Evolutionary conservation across 768 basidiomycete species (phyloP), one percentile per base, ranked within the genome.

Genomic region (Termitomyces sp.): DNA sequence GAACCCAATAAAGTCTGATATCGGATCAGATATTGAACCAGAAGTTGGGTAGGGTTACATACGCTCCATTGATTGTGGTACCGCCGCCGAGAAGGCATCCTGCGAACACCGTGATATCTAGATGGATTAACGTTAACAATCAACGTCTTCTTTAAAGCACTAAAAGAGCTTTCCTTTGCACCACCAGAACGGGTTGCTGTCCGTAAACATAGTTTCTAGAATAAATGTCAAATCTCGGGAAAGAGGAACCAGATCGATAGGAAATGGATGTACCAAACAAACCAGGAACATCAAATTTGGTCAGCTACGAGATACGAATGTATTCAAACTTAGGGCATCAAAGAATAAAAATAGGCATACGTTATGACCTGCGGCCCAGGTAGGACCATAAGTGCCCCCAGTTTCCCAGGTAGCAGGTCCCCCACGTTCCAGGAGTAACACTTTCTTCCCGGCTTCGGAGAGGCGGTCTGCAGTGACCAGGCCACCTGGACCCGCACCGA

Each of bases 241-340:
- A 8, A 12, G 1, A 9, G 17, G 0, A 15, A 37, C 37, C 30
- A n/a, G 4, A 1, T 33, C 14, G 12, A 35, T 14, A 17, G 15
- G 23, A 11, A 50, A 33, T 2, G 12, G n/a, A 50, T 64, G 50
- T 51, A 68, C 74, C 73, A 63, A 85, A 86, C 43, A 84, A 63
- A 61, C 85, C 84, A 21, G 84, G 84, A 54, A 84, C 71, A 60
- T 86, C 85, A 65, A 85, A 85, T 62, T 84, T 84, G 5, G 85
- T 86, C 53, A 83, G 67, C 82, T 85, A 62, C 7, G 48, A 33
- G 44, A 17, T 23, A 9, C 17, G 8, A n/a, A 26, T 28, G 7
- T 54, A 31, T 50, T 55, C 55, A 57, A 38, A 21, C 7, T 40
- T 6, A 14, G 28, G 8, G 40, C 15, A 23, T 10, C 26, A 42